Percentiles rank a stretch among this genome's conserved stretches.
phyloP scores from a whole-genome alignment of 2,329 filamentous ascomycete genomes.

The Pseudogymnoascus sp. region DNA sequence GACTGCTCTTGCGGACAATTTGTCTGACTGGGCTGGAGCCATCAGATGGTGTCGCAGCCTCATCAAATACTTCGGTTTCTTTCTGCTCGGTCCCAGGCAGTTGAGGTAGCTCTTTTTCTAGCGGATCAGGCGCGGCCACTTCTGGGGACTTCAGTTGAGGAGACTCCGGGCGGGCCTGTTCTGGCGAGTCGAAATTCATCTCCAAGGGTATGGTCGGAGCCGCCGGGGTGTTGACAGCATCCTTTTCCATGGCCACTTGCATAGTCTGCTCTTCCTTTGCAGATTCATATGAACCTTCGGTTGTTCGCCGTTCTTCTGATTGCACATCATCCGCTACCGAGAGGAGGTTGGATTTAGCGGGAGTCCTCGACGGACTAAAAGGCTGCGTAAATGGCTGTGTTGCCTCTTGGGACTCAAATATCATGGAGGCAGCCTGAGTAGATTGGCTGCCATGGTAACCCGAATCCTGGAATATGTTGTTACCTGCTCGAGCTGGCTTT shows the following conservation, averaged over 20 bases:
- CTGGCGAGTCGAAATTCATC: constrained; percentile 4
- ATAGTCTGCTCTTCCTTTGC: constrained; percentile 39
- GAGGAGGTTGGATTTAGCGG: neutral
- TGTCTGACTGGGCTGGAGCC: constrained; percentile 68
- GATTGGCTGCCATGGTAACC: constrained; percentile 64
- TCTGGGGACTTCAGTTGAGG: neutral
- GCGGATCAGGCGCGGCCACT: neutral
- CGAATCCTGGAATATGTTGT: constrained; percentile 47
- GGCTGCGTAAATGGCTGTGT: constrained; percentile 18
- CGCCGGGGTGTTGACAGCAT: constrained; percentile 10
- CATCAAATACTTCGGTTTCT: constrained; percentile 6
- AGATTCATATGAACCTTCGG: constrained; percentile 32
- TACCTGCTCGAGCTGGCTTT: constrained; percentile 18
- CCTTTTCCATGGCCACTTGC: constrained; percentile 15
- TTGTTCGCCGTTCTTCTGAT: constrained; percentile 21
- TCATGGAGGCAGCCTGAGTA: constrained; percentile 10
- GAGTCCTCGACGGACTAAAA: constrained; percentile 30
- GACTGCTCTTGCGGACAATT: constrained; percentile 81
- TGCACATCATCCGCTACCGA: constrained; percentile 10
- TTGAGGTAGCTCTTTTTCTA: neutral
- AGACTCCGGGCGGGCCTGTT: neutral
- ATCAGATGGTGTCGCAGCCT: constrained; percentile 51
- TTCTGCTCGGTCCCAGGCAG: neutral
- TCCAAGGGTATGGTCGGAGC: neutral
- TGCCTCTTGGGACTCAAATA: constrained; percentile 1